Evolutionary conservation across 169 alveolate genomes (phyloP).

Genomic region (Plasmodium relictum): DNA sequence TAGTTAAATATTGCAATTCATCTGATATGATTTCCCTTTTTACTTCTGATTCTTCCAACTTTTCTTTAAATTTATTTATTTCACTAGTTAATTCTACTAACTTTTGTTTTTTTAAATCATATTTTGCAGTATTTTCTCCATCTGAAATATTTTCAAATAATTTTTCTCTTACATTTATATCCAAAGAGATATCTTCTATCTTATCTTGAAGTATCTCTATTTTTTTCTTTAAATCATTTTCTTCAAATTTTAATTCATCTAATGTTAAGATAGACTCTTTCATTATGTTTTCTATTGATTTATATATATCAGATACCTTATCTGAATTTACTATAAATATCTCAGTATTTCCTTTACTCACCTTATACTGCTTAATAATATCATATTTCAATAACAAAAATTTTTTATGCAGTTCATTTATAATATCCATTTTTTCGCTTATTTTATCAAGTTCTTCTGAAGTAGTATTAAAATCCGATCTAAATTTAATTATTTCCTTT

Average conservation of each 20-base stretch:
- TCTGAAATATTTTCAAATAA: neutral
- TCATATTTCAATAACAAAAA: constrained; percentile 19
- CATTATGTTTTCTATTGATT: neutral
- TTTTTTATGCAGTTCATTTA: constrained; percentile 17
- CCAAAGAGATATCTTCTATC: constrained; percentile 16
- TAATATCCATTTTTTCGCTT: constrained; percentile 7
- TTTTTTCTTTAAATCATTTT: neutral
- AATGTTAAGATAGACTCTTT: neutral
- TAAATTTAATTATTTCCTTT: neutral
- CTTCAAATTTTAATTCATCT: constrained; percentile 7
- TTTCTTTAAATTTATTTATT: neutral
- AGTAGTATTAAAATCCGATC: neutral
- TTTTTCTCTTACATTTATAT: constrained; percentile 12
- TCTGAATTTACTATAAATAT: constrained; percentile 1
- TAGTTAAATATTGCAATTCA: constrained; percentile 31
- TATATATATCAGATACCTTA: constrained; percentile 6
- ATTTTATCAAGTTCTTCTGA: neutral
- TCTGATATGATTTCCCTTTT: constrained; percentile 14
- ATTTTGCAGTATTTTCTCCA: neutral
- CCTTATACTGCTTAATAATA: constrained; percentile 16
- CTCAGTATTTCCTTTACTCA: neutral
- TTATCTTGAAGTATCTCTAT: neutral
- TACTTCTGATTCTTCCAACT: constrained; percentile 7
- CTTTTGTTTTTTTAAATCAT: constrained; percentile 10
- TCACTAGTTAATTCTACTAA: neutral